Base-by-base conservation (phyloP, 495 filamentous ascomycete species). In the Cairneyella variabilis region DNA sequence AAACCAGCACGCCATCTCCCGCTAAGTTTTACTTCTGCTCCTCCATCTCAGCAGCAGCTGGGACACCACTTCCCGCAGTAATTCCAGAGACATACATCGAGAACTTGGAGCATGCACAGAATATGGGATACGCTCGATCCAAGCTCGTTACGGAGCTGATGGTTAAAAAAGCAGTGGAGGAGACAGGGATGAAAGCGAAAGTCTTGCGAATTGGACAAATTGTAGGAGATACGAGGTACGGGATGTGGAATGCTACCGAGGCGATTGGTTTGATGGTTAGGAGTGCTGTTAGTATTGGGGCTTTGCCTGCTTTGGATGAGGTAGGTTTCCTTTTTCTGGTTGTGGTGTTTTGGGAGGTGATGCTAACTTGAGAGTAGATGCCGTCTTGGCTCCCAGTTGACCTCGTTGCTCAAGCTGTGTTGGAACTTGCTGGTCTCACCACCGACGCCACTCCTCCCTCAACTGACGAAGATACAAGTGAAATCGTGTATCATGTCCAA, bases 221-320 rank as follows among this genome's bases (percentile, higher is more conserved):
- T 12, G 69, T 74, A 42, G 82, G 76, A 2, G 81, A 84, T 56
- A 76, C 69, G 0, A 30, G 58, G 12, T 59, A 67, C 21, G 83
- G 83, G 2, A 71, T 82, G 44, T 86, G 83, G 83, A 87, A 84
- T 57, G 60, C 67, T 7, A 79, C 71, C 2, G 83, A 87, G 57
- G 83, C 81, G 4, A 83, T 77, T 61, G 78, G 83, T 3, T 65
- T 84, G 42, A 80, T 84, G 65, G 56, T 84, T 0, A 73, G 72
- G 27, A 71, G 66, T 1, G 72, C 73, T 3, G 54, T 51, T 7
- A 69, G 77, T 0, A 76, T 78, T 18, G 72, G 71, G 1, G 69
- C 68, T 16, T 63, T 86, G 1, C 83, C 83, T 0, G 58, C 60
- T 14, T 69, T 83, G 0, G 64, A 73, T 10, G 72, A 78, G 30